A percentile compares a stretch with the other conserved stretches of the same genome.
Evolutionary conservation across 352 stramenopile species (phyloP).

Genomic region (Blastocystis sp.): DNA sequence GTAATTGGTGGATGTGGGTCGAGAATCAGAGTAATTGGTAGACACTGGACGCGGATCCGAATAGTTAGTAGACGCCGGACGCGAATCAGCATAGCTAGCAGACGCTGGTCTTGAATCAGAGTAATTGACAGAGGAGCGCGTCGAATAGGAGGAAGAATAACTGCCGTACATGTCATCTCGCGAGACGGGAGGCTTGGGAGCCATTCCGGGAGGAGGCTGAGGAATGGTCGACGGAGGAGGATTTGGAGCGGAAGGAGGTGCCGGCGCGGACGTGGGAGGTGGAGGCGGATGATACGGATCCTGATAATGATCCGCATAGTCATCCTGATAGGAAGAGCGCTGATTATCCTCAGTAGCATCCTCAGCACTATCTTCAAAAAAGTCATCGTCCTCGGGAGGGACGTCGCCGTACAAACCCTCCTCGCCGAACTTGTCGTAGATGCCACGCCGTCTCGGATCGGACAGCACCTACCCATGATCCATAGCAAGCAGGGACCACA

Average conservation of each 20-base stretch:
- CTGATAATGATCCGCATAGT: background rate
- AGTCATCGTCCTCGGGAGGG: constrained; percentile 70
- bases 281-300: constrained; percentile 13
- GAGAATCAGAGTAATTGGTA: background rate
- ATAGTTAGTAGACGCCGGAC: no score
- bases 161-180: background rate
- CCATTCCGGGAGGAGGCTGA: background rate
- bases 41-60: no score
- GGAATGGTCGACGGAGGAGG: constrained; percentile 74
- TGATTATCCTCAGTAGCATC: background rate
- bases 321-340: background rate
- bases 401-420: constrained; percentile 86
- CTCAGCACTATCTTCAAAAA: constrained; percentile 17
- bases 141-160: constrained; percentile 61
- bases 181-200: background rate
- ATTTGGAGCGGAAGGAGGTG: constrained; percentile 3
- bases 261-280: background rate
- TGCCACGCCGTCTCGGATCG: constrained; percentile 82
- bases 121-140: background rate
- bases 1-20: background rate
- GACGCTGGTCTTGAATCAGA: background rate
- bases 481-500: constrained; percentile 72
- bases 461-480: constrained; percentile 74
- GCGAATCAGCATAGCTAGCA: no score
- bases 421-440: constrained; percentile 91